Evolutionary conservation across 768 basidiomycete species (phyloP).

Genomic region (Rhodotorula sphaerocarpa): DNA sequence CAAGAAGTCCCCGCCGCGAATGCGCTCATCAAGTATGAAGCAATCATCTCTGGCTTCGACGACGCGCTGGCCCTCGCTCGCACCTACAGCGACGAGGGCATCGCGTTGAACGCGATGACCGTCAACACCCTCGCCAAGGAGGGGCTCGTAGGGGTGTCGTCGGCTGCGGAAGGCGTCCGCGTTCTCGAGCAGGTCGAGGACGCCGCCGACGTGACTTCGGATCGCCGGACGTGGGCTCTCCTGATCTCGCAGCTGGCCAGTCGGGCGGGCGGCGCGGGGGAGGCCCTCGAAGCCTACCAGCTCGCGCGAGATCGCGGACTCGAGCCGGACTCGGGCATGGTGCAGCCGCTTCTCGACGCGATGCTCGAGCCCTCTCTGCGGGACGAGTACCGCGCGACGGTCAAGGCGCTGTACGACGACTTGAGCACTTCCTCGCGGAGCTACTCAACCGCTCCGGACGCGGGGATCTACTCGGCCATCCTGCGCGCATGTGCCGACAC

Average conservation of each 20-base stretch:
- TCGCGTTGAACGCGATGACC: conserved; percentile 9
- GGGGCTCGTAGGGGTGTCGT: neutral
- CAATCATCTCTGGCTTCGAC: neutral
- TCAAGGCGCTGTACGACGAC: conserved; percentile 34
- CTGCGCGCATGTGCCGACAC: conserved; percentile 32
- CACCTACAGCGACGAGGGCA: neutral
- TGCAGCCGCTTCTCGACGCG: conserved; percentile 28
- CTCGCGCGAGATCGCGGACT: conserved; percentile 29
- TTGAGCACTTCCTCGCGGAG: conserved; percentile 11
- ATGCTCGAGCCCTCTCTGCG: conserved; percentile 2
- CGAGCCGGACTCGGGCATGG: conserved; percentile 30
- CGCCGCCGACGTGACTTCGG: neutral
- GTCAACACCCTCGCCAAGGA: conserved; percentile 15
- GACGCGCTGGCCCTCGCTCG: conserved; percentile 2
- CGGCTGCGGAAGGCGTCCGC: conserved; percentile 7
- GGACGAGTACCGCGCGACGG: conserved; percentile 3
- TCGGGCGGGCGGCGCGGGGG: neutral
- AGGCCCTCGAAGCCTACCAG: conserved; percentile 25
- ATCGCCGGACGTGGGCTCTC: conserved; percentile 16
- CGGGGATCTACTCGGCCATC: conserved; percentile 23
- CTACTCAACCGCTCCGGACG: conserved; percentile 12
- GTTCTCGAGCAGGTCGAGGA: conserved; percentile 21
- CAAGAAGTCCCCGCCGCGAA: conserved; percentile 15
- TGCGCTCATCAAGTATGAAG: conserved; percentile 24
- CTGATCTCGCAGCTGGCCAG: conserved; percentile 6